Evolutionary conservation across 108 stramenopile genomes (phyloP), one percentile per base, ranked within the genome.

Genomic region (Skeletonema costatum): DNA sequence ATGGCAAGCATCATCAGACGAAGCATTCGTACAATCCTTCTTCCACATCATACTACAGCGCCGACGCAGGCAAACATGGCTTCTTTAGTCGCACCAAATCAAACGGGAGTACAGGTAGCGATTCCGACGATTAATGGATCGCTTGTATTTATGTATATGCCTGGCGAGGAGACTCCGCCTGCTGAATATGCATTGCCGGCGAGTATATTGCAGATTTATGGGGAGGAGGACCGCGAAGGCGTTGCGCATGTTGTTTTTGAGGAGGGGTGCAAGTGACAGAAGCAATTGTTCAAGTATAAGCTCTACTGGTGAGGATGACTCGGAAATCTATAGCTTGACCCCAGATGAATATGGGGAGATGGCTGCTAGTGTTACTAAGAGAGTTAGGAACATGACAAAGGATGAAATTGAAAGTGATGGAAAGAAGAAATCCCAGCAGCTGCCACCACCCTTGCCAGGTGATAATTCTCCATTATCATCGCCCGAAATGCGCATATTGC

Each of bases 151-250:
- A 72, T 65, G 46, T 80, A 78, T 50, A 16, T 30, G 42, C 77
- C 70, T 5, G 77, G 70, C 17, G 17, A 35, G 32, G 77, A 78
- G 21, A 50, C 50, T 10, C 77, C 77, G 13, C 77, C 77, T 10
- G 77, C 77, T 35, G 77, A 78, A 32, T 78, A 78, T 66, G 59
- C 77, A 6, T 71, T 78, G 44, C 77, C 77, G 0, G 77, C 64
- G n/a, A 51, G 48, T 46, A 78, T 78, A 29, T 38, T 78, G 42
- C 66, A 67, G 58, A 71, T 78, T 11, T 78, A 80, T 46, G 80
- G 80, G 11, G 78, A 62, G 33, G 46, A 68, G 19, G 13, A 32
- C 17, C 38, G 8, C 4, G 76, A 33, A 19, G 46, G 50, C 32
- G 30, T 31, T 11, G 64, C 41, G 41, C 21, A 21, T 65, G 36